A percentile compares a stretch with the other conserved stretches of the same genome.
These are phyloP conservation scores for Pyrenophora seminiperda DNA, from an alignment of 2,329 filamentous ascomycete species.

Conservation along the genomic window DNA sequence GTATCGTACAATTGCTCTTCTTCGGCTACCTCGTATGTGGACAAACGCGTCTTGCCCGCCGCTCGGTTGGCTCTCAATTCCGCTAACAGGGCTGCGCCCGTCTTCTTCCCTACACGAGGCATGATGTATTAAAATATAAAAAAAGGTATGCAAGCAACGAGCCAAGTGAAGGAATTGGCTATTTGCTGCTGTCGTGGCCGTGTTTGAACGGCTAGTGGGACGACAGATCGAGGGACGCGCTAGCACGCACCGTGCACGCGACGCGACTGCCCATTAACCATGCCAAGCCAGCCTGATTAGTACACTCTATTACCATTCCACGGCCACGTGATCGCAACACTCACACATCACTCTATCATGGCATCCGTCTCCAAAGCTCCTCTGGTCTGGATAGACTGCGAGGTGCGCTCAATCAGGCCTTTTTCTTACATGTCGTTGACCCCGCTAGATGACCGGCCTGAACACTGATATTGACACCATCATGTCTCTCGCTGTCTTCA, in stretches of 20 bases:
- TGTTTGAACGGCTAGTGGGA: conserved; percentile 32
- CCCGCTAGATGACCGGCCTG: conserved; percentile 85
- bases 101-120: conserved; percentile 41
- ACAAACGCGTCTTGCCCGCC: conserved; percentile 88
- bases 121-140: conserved; percentile 34
- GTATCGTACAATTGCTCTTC: conserved; percentile 89
- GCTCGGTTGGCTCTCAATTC: conserved; percentile 84
- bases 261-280: conserved; percentile 20
- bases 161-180: conserved; percentile 20
- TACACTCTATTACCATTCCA: conserved; percentile 10
- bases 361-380: conserved; percentile 65
- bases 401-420: conserved; percentile 50
- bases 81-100: conserved; percentile 54
- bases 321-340: conserved; percentile 3
- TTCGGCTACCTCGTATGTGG: conserved; percentile 84
- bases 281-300: conserved; percentile 16
- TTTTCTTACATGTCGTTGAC: conserved; percentile 17
- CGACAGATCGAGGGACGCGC: conserved; percentile 26
- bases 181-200: conserved; percentile 23
- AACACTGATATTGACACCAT: conserved; percentile 80
- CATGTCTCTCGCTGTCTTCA: conserved; percentile 88
- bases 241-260: conserved; percentile 26
- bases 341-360: conserved; percentile 27
- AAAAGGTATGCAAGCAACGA: conserved; percentile 18
- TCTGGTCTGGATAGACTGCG: conserved; percentile 86